These are phyloP conservation scores for Melampsora larici-populina DNA, from an alignment of 1,284 basidiomycete species.

Conservation along the genomic window DNA sequence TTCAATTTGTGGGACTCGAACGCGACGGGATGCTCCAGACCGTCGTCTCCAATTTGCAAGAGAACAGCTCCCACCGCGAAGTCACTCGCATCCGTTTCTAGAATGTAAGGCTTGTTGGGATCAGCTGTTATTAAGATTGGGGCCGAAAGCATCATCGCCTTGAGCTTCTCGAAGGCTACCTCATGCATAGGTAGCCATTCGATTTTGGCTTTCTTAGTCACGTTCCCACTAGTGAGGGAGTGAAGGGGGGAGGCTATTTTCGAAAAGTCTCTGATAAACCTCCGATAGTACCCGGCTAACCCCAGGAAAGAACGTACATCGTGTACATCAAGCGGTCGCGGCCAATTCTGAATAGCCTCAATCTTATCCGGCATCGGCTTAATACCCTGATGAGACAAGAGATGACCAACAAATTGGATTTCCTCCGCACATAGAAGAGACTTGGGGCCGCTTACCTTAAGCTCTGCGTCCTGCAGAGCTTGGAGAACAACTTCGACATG, in stretches of 20 bases:
- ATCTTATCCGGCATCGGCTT: neutral
- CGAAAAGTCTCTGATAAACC: slow-evolving; percentile 26
- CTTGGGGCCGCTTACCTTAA: neutral
- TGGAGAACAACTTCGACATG: slow-evolving; percentile 3
- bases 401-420: neutral
- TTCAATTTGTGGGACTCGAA: slow-evolving; percentile 43
- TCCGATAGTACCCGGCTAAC: neutral
- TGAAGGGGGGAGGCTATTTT: slow-evolving; percentile 16
- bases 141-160: neutral
- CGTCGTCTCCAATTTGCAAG: slow-evolving; percentile 20
- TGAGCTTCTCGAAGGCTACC: neutral
- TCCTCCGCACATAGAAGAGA: too few relatives aligned
- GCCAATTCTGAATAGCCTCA: neutral
- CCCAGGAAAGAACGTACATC: slow-evolving; percentile 23
- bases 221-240: neutral
- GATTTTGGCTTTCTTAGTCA: neutral
- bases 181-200: neutral
- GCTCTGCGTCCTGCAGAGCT: neutral
- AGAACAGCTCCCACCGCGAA: slow-evolving; percentile 32
- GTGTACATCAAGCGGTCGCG: neutral
- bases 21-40: slow-evolving; percentile 21
- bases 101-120: neutral
- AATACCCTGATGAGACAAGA: neutral
- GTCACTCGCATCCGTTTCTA: too few relatives aligned
- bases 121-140: neutral